Base-by-base conservation (phyloP, 192 early-diverging fungal species). In the Entophlyctis helioformis region DNA sequence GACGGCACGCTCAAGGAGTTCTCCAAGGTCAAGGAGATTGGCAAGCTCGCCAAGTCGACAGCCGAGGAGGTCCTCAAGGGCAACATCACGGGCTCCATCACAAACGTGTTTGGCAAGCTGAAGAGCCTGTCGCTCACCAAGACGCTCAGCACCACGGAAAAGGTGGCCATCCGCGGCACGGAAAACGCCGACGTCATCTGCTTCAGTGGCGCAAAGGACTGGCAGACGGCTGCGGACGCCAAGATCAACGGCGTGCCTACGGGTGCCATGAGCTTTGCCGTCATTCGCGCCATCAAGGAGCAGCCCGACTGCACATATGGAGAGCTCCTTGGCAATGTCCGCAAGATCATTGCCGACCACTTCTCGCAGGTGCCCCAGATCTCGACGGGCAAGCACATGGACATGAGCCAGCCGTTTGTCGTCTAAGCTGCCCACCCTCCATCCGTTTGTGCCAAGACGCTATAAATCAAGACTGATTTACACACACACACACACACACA, bases 161-260 rank as follows among this genome's bases (percentile, higher is more conserved):
- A 28, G 19, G 29, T 27, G 41, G 25, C 21, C n/a, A 46, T 21
- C 12, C 39, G 40, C 12, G 29, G 48, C 20, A 48, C n/a, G 13
- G 31, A 59, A 12, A n/a, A 46, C 7, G 45, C 45, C 18, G 9
- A 10, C 31, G 75, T 81, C 20, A 60, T 71, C 40, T 65, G 62
- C 61, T 75, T 80, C 49, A 78, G 71, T 36, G 60, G 70, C 11
- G 73, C 75, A 47, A 66, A 67, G 0, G 73, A 78, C 36, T 62
- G 72, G 63, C 76, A 76, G 56, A 75, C 65, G 24, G 74, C 67
- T 5, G 61, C 81, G 29, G 62, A 78, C 45, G 74, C 79, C 25
- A 67, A 67, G 23, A 66, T 74, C 23, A 63, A 64, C 58, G 67
- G 62, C n/a, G 10, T n/a, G 8, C 11, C 72, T 32, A 66, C 74